Conservation (phyloP, 169 alveolate species). For the Ichthyophthirius multifiliis region DNA sequence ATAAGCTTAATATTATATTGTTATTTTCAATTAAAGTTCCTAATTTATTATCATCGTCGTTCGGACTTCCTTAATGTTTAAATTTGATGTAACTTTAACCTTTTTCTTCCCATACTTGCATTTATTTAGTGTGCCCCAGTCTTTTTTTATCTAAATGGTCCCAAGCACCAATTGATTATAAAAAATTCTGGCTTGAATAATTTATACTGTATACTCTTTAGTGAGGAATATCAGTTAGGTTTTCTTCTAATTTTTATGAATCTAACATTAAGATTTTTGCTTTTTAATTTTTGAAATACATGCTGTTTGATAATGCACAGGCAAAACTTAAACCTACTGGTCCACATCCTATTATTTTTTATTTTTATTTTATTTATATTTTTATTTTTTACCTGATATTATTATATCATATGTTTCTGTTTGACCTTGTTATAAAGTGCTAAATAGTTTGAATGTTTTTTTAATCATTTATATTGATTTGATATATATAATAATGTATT, state of each 20-base stretch:
- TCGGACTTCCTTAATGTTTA: not conserved
- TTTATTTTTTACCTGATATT: too few relatives aligned
- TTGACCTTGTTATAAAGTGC: too few relatives aligned
- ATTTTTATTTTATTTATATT: too few relatives aligned
- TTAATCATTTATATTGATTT: too few relatives aligned
- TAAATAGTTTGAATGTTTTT: too few relatives aligned
- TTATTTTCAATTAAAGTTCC: slow-evolving; percentile 47
- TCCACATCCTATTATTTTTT: not conserved
- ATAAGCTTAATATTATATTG: slow-evolving; percentile 33
- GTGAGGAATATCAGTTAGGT: not conserved
- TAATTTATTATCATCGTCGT: not conserved
- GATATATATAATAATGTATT: too few relatives aligned
- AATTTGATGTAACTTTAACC: slow-evolving; percentile 8
- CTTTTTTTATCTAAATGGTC: not conserved
- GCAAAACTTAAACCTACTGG: slow-evolving; percentile 17
- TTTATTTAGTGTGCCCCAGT: not conserved
- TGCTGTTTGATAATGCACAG: not conserved
- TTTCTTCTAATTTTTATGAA: not conserved
- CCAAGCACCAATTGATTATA: slow-evolving; percentile 19
- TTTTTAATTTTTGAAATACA: not conserved
- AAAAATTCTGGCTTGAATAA: not conserved
- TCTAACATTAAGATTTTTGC: not conserved
- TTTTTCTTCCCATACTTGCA: slow-evolving; percentile 11
- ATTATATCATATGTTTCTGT: too few relatives aligned
- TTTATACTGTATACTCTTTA: not conserved